Evolutionary conservation across 371 early-diverging fungal species (phyloP).

Genomic region (Rhizomucor pusillus): DNA sequence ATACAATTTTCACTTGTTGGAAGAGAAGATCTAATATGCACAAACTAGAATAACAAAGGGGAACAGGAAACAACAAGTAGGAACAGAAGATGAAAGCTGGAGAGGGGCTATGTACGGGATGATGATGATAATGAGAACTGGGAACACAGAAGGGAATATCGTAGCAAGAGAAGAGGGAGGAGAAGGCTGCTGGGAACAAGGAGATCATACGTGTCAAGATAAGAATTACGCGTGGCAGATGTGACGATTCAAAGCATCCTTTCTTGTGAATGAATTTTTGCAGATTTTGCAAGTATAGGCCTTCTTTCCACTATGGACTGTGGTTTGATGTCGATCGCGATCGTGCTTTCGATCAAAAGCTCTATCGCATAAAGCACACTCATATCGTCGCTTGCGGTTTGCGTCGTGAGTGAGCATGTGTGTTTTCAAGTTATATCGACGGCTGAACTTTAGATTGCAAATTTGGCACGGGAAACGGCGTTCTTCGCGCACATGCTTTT

Average conservation of each 20-base stretch:
- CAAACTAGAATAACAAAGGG: too few species aligned
- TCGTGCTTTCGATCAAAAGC: constrained; percentile 67
- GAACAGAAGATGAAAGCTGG: too few species aligned
- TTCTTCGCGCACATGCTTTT: neutral
- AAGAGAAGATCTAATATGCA: too few species aligned
- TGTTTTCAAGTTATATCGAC: constrained; percentile 69
- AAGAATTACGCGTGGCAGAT: neutral
- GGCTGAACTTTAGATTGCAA: constrained; percentile 57
- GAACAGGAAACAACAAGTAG: too few species aligned
- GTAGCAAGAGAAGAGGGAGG: too few species aligned
- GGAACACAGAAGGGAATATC: too few species aligned
- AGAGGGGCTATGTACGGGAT: too few species aligned
- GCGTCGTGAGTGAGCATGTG: constrained; percentile 73
- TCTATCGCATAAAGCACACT: constrained; percentile 52
- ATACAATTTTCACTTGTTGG: too few species aligned
- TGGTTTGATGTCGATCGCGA: constrained; percentile 67
- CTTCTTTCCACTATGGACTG: constrained; percentile 58
- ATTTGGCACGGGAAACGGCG: constrained; percentile 27
- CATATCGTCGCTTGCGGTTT: constrained; percentile 53
- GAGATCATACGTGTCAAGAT: too few species aligned
- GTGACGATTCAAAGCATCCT: constrained; percentile 62
- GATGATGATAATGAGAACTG: too few species aligned
- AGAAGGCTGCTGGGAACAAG: neutral
- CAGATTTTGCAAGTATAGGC: constrained; percentile 52
- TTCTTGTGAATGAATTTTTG: constrained; percentile 53